Conservation (phyloP, 192 early-diverging fungal genomes). For the Chytriomyces confervae region DNA sequence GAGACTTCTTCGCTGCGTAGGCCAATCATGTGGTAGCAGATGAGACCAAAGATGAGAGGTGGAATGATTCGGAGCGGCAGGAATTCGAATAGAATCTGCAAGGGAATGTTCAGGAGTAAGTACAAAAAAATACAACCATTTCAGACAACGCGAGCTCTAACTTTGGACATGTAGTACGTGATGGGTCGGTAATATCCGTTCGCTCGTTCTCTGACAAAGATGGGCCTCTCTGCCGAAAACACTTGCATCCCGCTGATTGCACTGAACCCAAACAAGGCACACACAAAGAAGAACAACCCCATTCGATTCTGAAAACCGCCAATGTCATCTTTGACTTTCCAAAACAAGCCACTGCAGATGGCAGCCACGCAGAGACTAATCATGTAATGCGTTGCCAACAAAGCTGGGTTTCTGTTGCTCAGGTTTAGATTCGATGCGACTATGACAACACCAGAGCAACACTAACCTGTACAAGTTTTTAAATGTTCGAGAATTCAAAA, state of each 20-base stretch:
- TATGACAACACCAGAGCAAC: too few species aligned
- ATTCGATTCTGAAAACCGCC: slow-evolving; percentile 73
- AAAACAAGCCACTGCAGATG: not conserved
- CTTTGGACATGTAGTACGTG: slow-evolving; percentile 58
- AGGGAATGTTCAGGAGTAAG: too few species aligned
- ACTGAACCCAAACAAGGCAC: slow-evolving; percentile 72
- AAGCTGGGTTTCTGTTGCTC: too few species aligned
- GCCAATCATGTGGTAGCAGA: too few species aligned
- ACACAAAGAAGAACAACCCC: slow-evolving; percentile 76
- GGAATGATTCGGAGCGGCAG: slow-evolving; percentile 82
- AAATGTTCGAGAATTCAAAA: too few species aligned
- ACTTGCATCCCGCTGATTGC: slow-evolving; percentile 68
- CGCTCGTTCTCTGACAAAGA: slow-evolving; percentile 78
- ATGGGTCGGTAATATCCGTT: slow-evolving; percentile 74
- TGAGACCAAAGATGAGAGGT: slow-evolving; percentile 62
- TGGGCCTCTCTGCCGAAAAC: slow-evolving; percentile 69
- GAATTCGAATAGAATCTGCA: slow-evolving; percentile 69
- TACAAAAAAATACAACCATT: too few species aligned
- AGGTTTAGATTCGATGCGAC: too few species aligned
- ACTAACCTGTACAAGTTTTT: too few species aligned
- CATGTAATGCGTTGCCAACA: too few species aligned
- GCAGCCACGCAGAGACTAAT: too few species aligned
- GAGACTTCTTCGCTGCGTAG: too few species aligned
- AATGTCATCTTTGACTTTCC: not conserved
- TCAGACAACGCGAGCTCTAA: too few species aligned